Evolutionary conservation across 768 basidiomycete species (phyloP), one percentile per base, ranked within the genome.

Genomic region (Boletus pseudopeckii): DNA sequence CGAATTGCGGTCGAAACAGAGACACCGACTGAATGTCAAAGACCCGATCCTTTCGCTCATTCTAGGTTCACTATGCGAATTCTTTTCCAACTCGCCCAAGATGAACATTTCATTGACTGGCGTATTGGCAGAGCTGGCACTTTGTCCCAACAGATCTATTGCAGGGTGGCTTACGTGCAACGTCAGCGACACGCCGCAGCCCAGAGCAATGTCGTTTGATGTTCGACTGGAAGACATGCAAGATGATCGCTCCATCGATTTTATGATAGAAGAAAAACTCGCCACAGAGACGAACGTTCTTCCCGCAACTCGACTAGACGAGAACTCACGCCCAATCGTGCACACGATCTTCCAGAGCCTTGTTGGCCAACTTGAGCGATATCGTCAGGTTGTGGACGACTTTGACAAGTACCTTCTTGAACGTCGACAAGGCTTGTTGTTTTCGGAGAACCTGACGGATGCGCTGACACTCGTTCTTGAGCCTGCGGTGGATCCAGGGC

Each of bases 401-500:
- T 97, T 98, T 64, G 93, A 98, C 73, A 81, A 80, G 64, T 90
- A 83, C 63, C 80, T 98, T 3, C 69, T 83, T 2, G 92, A 98
- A 71, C 81, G 96, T 34, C 81, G 96, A 17, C 88, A 88, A 64
- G 95, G 94, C 2, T 77, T 98, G 9, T 72, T 96, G 17, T 97
- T 96, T 70, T 88, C 88, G 4, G 94, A 97, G 72, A 94, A 94
- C 66, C 74, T 97, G 34, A 89, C 85, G 7, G 96, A 98, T 62
- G 95, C 95, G 4, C 75, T 98, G 53, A 87, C 79, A 42, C 74
- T 92, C 43, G 79, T 77, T 14, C 73, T 93, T 50, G 87, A 93
- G 53, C 69, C 88, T 22, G 74, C 77, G 3, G 75, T 80, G 17
- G 79, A 82, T 48, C 68, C 75, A 13, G 67, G 55, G 22, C 48